These are phyloP conservation scores for Solanum tarijense DNA, from an alignment of 257 asterid species.

Conservation along the genomic window DNA sequence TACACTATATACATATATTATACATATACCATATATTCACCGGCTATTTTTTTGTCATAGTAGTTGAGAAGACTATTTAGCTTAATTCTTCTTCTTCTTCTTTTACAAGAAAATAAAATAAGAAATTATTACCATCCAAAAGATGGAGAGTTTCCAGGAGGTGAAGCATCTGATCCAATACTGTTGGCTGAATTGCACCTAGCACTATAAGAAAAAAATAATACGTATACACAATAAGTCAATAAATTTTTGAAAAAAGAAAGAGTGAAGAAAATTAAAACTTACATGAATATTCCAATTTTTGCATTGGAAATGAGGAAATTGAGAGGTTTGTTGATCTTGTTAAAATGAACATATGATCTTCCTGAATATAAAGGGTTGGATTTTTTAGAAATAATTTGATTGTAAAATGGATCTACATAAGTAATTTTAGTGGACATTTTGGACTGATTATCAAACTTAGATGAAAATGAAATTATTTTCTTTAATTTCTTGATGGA, in stretches of 20 bases:
- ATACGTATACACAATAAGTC: neutral
- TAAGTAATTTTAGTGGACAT: conserved; percentile 17
- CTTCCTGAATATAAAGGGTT: neutral
- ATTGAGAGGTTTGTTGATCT: conserved; percentile 5
- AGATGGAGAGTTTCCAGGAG: neutral
- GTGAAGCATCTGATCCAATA: neutral
- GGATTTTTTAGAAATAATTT: neutral
- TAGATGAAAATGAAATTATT: neutral
- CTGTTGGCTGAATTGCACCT: neutral
- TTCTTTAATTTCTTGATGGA: neutral
- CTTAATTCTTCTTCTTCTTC: neutral
- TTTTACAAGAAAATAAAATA: neutral
- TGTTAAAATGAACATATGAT: neutral
- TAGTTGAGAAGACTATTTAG: neutral
- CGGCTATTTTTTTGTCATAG: neutral
- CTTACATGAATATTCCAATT: conserved; percentile 9
- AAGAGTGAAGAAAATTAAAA: neutral
- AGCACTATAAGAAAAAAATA: neutral
- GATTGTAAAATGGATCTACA: conserved; percentile 2
- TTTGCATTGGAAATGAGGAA: conserved; percentile 7
- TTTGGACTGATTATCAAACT: neutral
- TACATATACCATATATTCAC: neutral
- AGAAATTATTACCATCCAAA: neutral
- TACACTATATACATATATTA: neutral
- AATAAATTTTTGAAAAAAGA: neutral